Conservation (phyloP, 306 rosid genomes). For the Cucumis melo region DNA sequence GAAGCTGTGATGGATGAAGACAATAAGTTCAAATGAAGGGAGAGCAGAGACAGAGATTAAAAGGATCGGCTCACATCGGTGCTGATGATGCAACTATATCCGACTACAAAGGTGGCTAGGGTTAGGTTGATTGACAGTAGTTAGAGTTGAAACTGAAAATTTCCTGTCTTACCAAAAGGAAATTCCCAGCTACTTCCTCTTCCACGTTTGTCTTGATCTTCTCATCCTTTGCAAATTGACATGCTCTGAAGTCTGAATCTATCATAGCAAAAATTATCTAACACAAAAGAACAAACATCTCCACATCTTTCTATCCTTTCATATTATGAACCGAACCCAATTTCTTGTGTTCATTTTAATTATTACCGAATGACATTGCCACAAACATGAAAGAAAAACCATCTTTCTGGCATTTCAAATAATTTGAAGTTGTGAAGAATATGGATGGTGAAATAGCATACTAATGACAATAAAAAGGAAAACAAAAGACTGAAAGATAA, state of each 20-base stretch:
- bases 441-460: background rate
- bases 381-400: background rate
- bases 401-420: background rate
- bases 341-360: background rate
- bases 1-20: too few relatives aligned
- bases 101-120: too few relatives aligned
- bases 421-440: background rate
- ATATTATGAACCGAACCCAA: background rate
- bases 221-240: background rate
- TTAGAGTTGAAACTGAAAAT: background rate
- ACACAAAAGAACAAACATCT: background rate
- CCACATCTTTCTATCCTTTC: background rate
- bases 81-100: too few relatives aligned
- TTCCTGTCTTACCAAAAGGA: background rate
- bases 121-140: too few relatives aligned
- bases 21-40: too few relatives aligned
- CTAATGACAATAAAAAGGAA: background rate
- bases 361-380: background rate
- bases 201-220: background rate
- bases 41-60: too few relatives aligned
- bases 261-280: background rate
- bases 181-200: background rate
- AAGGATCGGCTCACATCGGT: too few relatives aligned
- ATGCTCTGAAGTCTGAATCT: background rate
- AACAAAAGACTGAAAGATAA: background rate